phyloP scores from a whole-genome alignment of 768 basidiomycete genomes.

The Termitomyces sp. region DNA sequence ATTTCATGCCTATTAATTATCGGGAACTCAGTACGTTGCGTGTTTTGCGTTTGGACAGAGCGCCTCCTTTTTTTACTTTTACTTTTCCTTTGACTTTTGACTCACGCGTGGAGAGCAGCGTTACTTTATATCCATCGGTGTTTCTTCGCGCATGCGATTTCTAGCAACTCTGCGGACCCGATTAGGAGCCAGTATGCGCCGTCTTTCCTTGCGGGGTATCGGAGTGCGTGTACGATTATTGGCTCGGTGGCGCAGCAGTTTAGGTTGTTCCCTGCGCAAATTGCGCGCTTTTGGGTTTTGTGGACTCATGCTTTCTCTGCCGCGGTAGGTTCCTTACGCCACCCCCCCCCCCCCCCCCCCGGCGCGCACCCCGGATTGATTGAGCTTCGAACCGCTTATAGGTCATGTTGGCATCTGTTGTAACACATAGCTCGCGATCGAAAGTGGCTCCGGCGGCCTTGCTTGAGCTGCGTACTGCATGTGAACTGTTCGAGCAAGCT shows the following conservation, averaged over 20 bases:
- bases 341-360: too few relatives aligned
- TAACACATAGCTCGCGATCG: slow-evolving; percentile 59
- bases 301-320: slow-evolving; percentile 74
- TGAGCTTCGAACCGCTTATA: slow-evolving; percentile 17
- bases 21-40: slow-evolving; percentile 61
- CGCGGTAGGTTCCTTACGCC: slow-evolving; percentile 40
- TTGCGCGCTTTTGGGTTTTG: slow-evolving; percentile 64
- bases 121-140: slow-evolving; percentile 70
- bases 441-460: slow-evolving; percentile 71
- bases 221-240: slow-evolving; percentile 58
- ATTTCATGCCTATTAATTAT: slow-evolving; percentile 75
- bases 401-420: slow-evolving; percentile 78
- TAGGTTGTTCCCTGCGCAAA: slow-evolving; percentile 47
- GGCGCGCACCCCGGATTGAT: neutral
- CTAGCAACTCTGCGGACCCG: slow-evolving; percentile 59
- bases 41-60: too few relatives aligned
- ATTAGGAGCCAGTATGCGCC: slow-evolving; percentile 64
- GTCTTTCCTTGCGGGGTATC: slow-evolving; percentile 64
- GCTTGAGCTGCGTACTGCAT: slow-evolving; percentile 56
- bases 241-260: slow-evolving; percentile 43
- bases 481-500: slow-evolving; percentile 62
- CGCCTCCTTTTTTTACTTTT: too few relatives aligned
- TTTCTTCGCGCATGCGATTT: slow-evolving; percentile 71
- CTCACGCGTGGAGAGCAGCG: slow-evolving; percentile 29
- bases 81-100: too few relatives aligned